Conservation (phyloP, 2,329 filamentous ascomycete species). For the Microsporum canis region DNA sequence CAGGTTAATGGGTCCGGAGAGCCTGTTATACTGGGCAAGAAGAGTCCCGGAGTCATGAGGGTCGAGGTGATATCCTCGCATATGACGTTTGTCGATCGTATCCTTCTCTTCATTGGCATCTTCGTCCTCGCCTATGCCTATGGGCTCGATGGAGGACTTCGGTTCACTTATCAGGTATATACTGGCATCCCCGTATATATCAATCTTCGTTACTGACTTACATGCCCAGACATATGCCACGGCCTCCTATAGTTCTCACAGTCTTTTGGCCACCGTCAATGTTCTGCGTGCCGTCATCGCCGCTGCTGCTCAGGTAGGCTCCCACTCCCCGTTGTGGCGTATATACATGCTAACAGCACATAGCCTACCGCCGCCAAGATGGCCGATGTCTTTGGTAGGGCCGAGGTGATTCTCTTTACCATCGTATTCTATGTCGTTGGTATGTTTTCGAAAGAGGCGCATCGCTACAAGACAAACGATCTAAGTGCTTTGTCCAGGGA, state of each 20-base stretch:
- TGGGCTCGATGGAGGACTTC: constrained; percentile 47
- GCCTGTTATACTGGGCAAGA: constrained; percentile 17
- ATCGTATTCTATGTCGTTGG: constrained; percentile 47
- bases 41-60: constrained; percentile 46
- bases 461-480: background rate
- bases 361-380: constrained; percentile 51
- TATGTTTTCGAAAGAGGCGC: constrained; percentile 9
- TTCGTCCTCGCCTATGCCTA: constrained; percentile 56
- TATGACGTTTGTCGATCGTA: constrained; percentile 42
- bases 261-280: constrained; percentile 48
- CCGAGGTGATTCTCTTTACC: constrained; percentile 46
- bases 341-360: background rate
- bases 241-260: constrained; percentile 41
- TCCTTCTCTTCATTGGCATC: constrained; percentile 49
- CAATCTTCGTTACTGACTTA: constrained; percentile 8
- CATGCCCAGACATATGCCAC: constrained; percentile 41
- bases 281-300: constrained; percentile 49
- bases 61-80: constrained; percentile 47
- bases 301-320: constrained; percentile 41
- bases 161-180: constrained; percentile 41
- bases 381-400: constrained; percentile 51
- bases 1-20: background rate
- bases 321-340: background rate
- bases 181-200: constrained; percentile 10
- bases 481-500: constrained; percentile 25